These are phyloP conservation scores for Ascochyta koolunga DNA, from an alignment of 2,329 filamentous ascomycete genomes.

Conservation along the genomic window DNA sequence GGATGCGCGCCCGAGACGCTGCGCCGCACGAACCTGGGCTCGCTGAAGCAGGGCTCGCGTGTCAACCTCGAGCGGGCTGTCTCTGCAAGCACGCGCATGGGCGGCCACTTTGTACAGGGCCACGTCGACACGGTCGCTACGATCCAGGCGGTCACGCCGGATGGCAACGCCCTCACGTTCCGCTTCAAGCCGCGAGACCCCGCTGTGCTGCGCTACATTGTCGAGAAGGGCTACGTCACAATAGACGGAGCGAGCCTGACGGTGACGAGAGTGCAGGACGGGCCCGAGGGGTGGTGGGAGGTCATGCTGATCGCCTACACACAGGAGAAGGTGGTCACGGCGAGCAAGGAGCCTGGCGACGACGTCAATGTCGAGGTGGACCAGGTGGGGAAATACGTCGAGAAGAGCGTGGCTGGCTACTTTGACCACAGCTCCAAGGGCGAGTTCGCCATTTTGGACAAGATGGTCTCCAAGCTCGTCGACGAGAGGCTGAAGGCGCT, in stretches of 20 bases:
- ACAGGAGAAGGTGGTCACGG: slow-evolving; percentile 87
- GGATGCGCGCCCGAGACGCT: slow-evolving; percentile 95
- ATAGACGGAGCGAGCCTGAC: slow-evolving; percentile 95
- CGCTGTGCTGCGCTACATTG: slow-evolving; percentile 80
- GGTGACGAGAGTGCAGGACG: slow-evolving; percentile 83
- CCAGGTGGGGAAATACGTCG: slow-evolving; percentile 82
- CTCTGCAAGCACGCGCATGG: slow-evolving; percentile 90
- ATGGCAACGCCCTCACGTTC: slow-evolving; percentile 90
- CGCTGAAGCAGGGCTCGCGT: slow-evolving; percentile 65
- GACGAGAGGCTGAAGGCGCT: slow-evolving; percentile 66
- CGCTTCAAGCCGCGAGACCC: slow-evolving; percentile 75
- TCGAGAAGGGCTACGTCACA: slow-evolving; percentile 95
- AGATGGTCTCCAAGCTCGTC: slow-evolving; percentile 70
- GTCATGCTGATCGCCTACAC: slow-evolving; percentile 98
- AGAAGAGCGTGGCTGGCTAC: slow-evolving; percentile 87
- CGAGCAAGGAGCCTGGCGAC: slow-evolving; percentile 77
- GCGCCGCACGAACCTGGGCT: slow-evolving; percentile 91
- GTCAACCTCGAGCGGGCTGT: slow-evolving; percentile 97
- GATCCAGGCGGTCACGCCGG: slow-evolving; percentile 73
- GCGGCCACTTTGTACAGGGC: slow-evolving; percentile 96
- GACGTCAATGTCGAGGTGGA: slow-evolving; percentile 93
- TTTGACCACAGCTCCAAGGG: slow-evolving; percentile 65
- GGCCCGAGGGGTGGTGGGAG: slow-evolving; percentile 82
- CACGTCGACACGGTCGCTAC: slow-evolving; percentile 91
- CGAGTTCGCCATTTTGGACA: slow-evolving; percentile 57